phyloP scores from a whole-genome alignment of 1,139 yeast species.

The Hyphopichia buzzinii region DNA sequence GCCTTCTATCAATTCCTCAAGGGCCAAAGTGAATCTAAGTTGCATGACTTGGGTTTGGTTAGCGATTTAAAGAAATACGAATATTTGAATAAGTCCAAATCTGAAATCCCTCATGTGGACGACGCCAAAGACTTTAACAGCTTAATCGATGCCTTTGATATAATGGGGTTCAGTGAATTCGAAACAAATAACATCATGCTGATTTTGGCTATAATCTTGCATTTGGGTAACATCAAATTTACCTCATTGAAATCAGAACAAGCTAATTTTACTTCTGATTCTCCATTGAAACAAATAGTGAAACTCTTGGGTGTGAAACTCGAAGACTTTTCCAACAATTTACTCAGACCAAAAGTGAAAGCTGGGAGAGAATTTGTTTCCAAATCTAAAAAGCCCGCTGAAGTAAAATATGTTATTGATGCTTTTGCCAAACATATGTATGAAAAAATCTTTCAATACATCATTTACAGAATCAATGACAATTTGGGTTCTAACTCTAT shows the following conservation, averaged over 20 bases:
- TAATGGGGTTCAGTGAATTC: slow-evolving; percentile 63
- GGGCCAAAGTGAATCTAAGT: slow-evolving; percentile 56
- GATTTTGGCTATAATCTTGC: slow-evolving; percentile 73
- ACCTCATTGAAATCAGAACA: slow-evolving; percentile 74
- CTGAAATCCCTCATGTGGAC: slow-evolving; percentile 64
- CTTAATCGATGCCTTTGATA: slow-evolving; percentile 63
- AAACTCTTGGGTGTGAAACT: slow-evolving; percentile 64
- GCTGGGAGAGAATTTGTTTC: slow-evolving; percentile 89
- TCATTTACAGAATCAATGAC: slow-evolving; percentile 76
- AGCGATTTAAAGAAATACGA: slow-evolving; percentile 47
- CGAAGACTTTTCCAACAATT: slow-evolving; percentile 51
- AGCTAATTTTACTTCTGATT: slow-evolving; percentile 60
- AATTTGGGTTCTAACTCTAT: slow-evolving; percentile 44
- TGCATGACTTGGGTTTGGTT: slow-evolving; percentile 48
- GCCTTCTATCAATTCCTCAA: slow-evolving; percentile 82
- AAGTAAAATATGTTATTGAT: slow-evolving; percentile 79
- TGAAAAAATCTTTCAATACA: slow-evolving; percentile 76
- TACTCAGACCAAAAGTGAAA: slow-evolving; percentile 79
- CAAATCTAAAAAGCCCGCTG: slow-evolving; percentile 76
- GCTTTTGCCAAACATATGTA: slow-evolving; percentile 86
- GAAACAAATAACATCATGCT: slow-evolving; percentile 64
- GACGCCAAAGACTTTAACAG: slow-evolving; percentile 66
- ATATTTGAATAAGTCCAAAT: slow-evolving; percentile 58
- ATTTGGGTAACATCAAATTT: slow-evolving; percentile 82
- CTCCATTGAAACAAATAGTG: slow-evolving; percentile 58